phyloP scores from a whole-genome alignment of 352 stramenopile genomes.

The Phytophthora hybrid region DNA sequence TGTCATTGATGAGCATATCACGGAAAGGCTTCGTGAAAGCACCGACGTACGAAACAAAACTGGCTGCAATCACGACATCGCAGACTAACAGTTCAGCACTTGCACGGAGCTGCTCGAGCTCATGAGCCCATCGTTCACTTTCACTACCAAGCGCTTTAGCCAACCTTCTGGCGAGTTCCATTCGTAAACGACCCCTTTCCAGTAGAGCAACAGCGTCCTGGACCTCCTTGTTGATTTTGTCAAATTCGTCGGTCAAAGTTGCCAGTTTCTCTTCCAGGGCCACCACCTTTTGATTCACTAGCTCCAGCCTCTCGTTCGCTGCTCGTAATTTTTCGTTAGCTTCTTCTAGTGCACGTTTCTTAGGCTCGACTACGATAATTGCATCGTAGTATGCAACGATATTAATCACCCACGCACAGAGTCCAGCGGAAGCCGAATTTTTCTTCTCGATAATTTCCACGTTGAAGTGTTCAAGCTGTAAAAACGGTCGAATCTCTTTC shows the following conservation, averaged over 20 bases:
- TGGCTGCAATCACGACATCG: constrained; percentile 92
- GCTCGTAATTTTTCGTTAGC: constrained; percentile 81
- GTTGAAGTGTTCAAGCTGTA: constrained; percentile 82
- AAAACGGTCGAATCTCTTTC: constrained; percentile 84
- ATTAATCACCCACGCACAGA: constrained; percentile 89
- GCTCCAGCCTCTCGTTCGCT: constrained; percentile 89
- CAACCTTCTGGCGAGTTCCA: constrained; percentile 93
- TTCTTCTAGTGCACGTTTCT: constrained; percentile 85
- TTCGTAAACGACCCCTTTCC: constrained; percentile 86
- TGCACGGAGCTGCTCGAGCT: constrained; percentile 80
- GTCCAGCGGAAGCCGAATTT: constrained; percentile 76
- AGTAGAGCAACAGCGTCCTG: constrained; percentile 90
- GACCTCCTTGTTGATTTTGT: constrained; percentile 90
- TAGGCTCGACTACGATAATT: constrained; percentile 94
- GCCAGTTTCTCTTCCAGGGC: constrained; percentile 90
- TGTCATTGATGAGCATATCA: constrained; percentile 82
- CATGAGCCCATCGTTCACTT: constrained; percentile 91
- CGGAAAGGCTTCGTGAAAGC: constrained; percentile 95
- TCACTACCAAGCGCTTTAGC: constrained; percentile 93
- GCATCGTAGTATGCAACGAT: constrained; percentile 97
- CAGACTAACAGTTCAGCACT: constrained; percentile 86
- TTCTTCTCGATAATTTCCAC: constrained; percentile 88
- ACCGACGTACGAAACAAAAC: constrained; percentile 95
- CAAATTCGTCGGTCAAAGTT: constrained; percentile 82
- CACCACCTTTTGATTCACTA: constrained; percentile 90